Evolutionary conservation across 208 protist species (phyloP), one percentile per base, ranked within the genome.

Genomic region (Wallacemonas sp.): DNA sequence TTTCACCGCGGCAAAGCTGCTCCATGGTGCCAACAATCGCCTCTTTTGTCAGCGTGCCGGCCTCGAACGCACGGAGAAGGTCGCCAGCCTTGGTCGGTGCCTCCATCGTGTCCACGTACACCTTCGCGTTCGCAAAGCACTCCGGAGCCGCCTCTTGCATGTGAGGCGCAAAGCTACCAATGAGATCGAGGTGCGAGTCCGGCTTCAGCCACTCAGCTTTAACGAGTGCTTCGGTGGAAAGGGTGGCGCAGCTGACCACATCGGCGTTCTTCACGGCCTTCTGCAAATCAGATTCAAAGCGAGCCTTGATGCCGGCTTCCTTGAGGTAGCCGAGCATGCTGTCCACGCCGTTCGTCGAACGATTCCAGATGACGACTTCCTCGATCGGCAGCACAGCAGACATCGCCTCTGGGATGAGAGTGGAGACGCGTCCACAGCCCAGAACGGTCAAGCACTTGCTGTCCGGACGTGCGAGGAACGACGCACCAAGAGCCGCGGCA

Each of bases 1-100:
- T 52, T 19, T 48, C 24, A 10, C 59, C 59, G 13, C 41, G 21
- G 59, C 59, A 53, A 10, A 65, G 59, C 44, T 48, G 13, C 44
- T 65, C 59, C 12, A 65, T 3, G 17, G 39, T 52, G 15, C 21
- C 38, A 6, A 53, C 33, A 22, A 65, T 65, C 26, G 1, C 44
- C 13, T 53, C 59, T 42, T 65, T 50, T n/a, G 39, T 45, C 29
- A 65, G 44, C 9, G 59, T 65, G 59, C 59, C 59, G 33, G 59
- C 59, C 59, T 65, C 53, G 59, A 65, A 65, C 19, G 59, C 59
- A 8, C 44, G 37, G 24, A 65, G 59, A 4, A 65, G 59, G 26
- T 65, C 59, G 37, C 59, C 59, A 30, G 59, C 9, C 44, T 65
- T 65, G n/a, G 39, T 52, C 12, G 59, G 39, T 21, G 59, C 59